phyloP scores from a whole-genome alignment of 148 eudicot genomes.

The Beta vulgaris region DNA sequence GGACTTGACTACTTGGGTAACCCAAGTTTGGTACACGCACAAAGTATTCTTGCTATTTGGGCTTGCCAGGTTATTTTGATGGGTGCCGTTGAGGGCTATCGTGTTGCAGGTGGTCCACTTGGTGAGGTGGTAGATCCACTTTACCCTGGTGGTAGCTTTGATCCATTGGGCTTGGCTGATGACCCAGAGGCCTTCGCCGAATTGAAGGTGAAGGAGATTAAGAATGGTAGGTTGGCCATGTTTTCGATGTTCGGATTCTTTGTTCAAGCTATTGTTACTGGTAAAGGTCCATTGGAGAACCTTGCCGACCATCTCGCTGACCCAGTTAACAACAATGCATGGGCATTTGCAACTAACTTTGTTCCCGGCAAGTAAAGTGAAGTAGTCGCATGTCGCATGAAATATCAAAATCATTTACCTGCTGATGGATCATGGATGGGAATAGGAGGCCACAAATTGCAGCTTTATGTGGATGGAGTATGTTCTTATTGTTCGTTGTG shows the following conservation, averaged over 20 bases:
- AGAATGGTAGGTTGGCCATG: slow-evolving; percentile 40
- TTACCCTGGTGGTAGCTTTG: too few species aligned
- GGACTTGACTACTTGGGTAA: slow-evolving; percentile 47
- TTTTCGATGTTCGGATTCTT: slow-evolving; percentile 43
- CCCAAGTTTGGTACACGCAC: slow-evolving; percentile 44
- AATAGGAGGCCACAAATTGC: too few species aligned
- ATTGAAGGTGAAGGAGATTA: slow-evolving; percentile 39
- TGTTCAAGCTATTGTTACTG: slow-evolving; percentile 40
- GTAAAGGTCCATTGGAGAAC: slow-evolving; percentile 47
- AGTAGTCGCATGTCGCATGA: too few species aligned
- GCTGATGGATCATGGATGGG: too few species aligned
- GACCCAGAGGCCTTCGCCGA: slow-evolving; percentile 40
- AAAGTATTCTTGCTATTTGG: slow-evolving; percentile 39
- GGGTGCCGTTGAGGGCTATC: slow-evolving; percentile 39
- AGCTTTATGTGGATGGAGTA: too few species aligned
- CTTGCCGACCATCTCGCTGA: too few species aligned
- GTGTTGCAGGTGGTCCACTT: slow-evolving; percentile 39
- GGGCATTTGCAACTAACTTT: too few species aligned
- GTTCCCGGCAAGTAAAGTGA: too few species aligned
- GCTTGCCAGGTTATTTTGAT: slow-evolving; percentile 43
- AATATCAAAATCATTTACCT: too few species aligned
- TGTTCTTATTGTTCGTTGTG: too few species aligned
- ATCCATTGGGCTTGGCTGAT: slow-evolving; percentile 40
- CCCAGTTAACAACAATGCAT: too few species aligned
- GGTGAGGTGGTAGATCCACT: slow-evolving; percentile 39